A percentile compares a stretch with the other conserved stretches of the same genome.
Evolutionary conservation across 1,284 basidiomycete species (phyloP).

Genomic region (Veloporphyrellus conicus): DNA sequence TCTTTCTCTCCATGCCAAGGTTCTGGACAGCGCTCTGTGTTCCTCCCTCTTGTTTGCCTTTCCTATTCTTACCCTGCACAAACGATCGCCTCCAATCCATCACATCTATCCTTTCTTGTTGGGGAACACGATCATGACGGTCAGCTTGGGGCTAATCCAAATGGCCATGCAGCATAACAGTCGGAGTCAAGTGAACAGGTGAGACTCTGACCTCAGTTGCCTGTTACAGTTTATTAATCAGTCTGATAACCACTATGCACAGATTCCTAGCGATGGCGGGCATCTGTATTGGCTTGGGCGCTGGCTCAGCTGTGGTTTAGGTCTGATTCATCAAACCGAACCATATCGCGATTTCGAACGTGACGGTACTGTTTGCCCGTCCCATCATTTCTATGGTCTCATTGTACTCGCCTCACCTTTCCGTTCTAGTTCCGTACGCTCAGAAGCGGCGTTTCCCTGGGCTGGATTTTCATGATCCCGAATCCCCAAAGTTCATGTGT

Average conservation of each 20-base stretch:
- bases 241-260: not conserved
- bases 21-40: conserved; percentile 32
- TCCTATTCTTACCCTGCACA: too few relatives aligned
- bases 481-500: conserved; percentile 39
- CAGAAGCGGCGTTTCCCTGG: conserved; percentile 49
- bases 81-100: too few relatives aligned
- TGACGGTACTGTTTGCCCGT: conserved; percentile 44
- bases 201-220: not conserved
- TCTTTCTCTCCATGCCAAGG: conserved; percentile 29
- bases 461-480: conserved; percentile 49
- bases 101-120: conserved; percentile 39
- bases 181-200: conserved; percentile 39
- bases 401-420: too few relatives aligned
- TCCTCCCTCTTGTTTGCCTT: too few relatives aligned
- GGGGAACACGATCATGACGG: conserved; percentile 36
- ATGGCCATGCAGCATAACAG: conserved; percentile 39
- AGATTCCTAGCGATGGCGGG: conserved; percentile 48
- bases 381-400: not conserved
- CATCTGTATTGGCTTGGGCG: conserved; percentile 41
- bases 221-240: not conserved
- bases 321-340: conserved; percentile 44
- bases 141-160: conserved; percentile 42
- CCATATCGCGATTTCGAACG: conserved; percentile 41
- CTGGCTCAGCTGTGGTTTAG: conserved; percentile 41
- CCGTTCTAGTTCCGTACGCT: conserved; percentile 40